Evolutionary conservation across 371 early-diverging fungal species (phyloP).

Genomic region (Lichtheimia ramosa): DNA sequence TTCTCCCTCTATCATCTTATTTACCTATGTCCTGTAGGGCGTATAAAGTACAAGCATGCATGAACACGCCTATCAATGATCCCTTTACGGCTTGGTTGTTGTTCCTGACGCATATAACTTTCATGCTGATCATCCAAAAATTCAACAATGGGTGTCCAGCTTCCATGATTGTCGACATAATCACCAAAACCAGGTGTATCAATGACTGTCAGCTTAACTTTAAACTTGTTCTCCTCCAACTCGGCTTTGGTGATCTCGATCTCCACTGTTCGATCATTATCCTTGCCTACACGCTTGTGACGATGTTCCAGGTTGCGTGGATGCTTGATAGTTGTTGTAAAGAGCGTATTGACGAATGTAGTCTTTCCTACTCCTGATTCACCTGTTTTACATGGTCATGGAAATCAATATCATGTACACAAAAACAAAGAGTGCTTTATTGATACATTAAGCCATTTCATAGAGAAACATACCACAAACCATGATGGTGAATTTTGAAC

Average conservation of each 20-base stretch:
- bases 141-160: constrained; percentile 71
- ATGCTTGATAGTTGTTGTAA: constrained; percentile 59
- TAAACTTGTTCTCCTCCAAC: constrained; percentile 95
- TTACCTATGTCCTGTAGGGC: constrained; percentile 85
- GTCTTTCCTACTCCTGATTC: constrained; percentile 69
- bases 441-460: neutral
- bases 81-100: constrained; percentile 51
- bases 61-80: constrained; percentile 78
- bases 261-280: constrained; percentile 59
- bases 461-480: constrained; percentile 90
- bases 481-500: constrained; percentile 92
- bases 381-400: constrained; percentile 9
- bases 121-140: constrained; percentile 95
- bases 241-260: constrained; percentile 71
- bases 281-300: constrained; percentile 37
- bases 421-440: neutral
- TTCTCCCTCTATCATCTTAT: neutral
- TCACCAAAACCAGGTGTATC: constrained; percentile 93
- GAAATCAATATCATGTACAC: neutral
- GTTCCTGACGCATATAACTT: constrained; percentile 78
- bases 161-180: constrained; percentile 71
- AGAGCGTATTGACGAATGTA: constrained; percentile 81
- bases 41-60: constrained; percentile 92
- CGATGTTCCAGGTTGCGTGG: constrained; percentile 45
- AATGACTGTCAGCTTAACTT: constrained; percentile 87